Evolutionary conservation across 2,329 filamentous ascomycete genomes (phyloP).

Genomic region (Cytospora piceicola): DNA sequence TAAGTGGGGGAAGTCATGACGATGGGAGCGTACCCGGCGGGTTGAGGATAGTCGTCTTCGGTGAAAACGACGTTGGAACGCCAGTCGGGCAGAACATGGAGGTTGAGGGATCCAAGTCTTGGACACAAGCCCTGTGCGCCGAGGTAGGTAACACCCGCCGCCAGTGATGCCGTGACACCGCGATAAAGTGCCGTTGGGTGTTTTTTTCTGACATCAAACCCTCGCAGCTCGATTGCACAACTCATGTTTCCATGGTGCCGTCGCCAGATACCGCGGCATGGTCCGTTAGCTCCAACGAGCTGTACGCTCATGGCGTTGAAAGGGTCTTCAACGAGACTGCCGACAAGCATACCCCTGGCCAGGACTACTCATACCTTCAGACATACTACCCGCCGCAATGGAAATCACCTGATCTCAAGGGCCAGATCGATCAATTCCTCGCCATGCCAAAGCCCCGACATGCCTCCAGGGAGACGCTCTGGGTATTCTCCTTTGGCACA

Average conservation of each 20-base stretch:
- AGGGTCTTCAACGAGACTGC: slow-evolving; percentile 40
- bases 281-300: slow-evolving; percentile 57
- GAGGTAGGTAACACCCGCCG: slow-evolving; percentile 44
- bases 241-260: slow-evolving; percentile 52
- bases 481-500: slow-evolving; percentile 57
- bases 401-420: slow-evolving; percentile 46
- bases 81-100: slow-evolving; percentile 34
- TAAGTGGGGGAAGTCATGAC: slow-evolving; percentile 8
- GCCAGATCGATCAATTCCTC: slow-evolving; percentile 53
- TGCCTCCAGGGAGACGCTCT: slow-evolving; percentile 53
- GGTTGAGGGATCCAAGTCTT: slow-evolving; percentile 39
- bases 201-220: neutral
- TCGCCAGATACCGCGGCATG: slow-evolving; percentile 52
- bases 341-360: slow-evolving; percentile 41
- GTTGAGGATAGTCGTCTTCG: slow-evolving; percentile 57
- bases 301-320: slow-evolving; percentile 54
- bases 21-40: slow-evolving; percentile 35
- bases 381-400: slow-evolving; percentile 48
- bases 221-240: slow-evolving; percentile 50
- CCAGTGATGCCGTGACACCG: neutral
- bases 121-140: slow-evolving; percentile 54
- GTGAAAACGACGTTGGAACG: slow-evolving; percentile 52
- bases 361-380: slow-evolving; percentile 49
- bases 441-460: slow-evolving; percentile 40
- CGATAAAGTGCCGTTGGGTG: neutral